Conservation (phyloP, 2,329 filamentous ascomycete species). For the Teratosphaeria epicoccoides region DNA sequence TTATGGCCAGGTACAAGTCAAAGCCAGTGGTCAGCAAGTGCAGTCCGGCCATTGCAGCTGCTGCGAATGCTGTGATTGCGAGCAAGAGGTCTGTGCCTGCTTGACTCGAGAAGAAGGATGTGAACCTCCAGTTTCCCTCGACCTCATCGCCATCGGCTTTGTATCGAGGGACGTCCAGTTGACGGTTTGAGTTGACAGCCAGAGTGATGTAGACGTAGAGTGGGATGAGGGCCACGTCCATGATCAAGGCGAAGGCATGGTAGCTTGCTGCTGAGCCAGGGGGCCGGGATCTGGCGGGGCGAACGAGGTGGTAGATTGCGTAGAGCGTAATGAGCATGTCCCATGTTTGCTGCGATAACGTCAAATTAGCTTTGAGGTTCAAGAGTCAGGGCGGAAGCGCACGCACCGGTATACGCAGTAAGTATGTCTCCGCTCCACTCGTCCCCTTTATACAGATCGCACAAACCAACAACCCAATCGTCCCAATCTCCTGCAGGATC, state of each 20-base stretch:
- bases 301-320: slow-evolving; percentile 67
- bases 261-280: slow-evolving; percentile 79
- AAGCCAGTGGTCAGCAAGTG: slow-evolving; percentile 61
- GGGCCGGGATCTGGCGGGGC: slow-evolving; percentile 58
- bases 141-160: not conserved
- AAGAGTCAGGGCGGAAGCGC: slow-evolving; percentile 32
- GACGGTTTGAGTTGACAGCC: slow-evolving; percentile 39
- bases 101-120: slow-evolving; percentile 52
- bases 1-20: slow-evolving; percentile 62
- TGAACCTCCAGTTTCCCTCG: slow-evolving; percentile 47
- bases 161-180: slow-evolving; percentile 2
- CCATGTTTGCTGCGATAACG: slow-evolving; percentile 53
- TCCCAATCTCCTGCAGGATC: slow-evolving; percentile 55
- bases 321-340: slow-evolving; percentile 62
- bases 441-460: slow-evolving; percentile 58
- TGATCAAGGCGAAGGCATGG: slow-evolving; percentile 67
- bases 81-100: slow-evolving; percentile 50
- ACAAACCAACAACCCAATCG: slow-evolving; percentile 60
- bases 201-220: slow-evolving; percentile 53
- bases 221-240: slow-evolving; percentile 57
- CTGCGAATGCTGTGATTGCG: slow-evolving; percentile 54
- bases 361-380: slow-evolving; percentile 70
- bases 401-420: slow-evolving; percentile 22
- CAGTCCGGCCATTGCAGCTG: slow-evolving; percentile 53
- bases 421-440: slow-evolving; percentile 14